Conservation (phyloP, 2,329 filamentous ascomycete genomes). For the Epichloe coenophiala region DNA sequence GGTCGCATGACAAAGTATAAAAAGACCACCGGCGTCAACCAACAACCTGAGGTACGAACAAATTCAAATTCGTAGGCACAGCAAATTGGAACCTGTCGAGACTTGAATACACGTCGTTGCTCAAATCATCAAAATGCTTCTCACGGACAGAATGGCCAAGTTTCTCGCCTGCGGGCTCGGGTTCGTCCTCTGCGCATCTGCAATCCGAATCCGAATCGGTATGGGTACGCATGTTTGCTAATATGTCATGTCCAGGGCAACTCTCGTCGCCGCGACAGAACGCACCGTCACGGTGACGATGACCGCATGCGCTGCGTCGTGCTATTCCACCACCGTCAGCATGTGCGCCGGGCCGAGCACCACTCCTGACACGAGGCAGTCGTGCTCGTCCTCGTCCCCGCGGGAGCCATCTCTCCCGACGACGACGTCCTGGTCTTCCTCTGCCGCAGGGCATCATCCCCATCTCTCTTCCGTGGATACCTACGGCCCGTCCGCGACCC, state of each 20-base stretch:
- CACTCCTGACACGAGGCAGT: not conserved
- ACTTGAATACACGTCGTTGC: no score
- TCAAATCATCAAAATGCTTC: not conserved
- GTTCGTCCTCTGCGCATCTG: not conserved
- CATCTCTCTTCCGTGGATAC: no score
- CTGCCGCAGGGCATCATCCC: no score
- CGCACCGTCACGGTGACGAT: constrained; percentile 20
- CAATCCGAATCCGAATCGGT: no score
- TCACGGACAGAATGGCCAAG: not conserved
- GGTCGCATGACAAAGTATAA: no score
- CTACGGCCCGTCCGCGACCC: no score
- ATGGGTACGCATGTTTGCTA: not conserved
- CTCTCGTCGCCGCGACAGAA: constrained; percentile 11
- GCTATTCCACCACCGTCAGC: constrained; percentile 9
- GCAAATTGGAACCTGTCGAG: no score
- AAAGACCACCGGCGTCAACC: no score
- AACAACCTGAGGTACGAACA: no score
- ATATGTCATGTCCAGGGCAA: constrained; percentile 9
- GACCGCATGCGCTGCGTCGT: constrained; percentile 16
- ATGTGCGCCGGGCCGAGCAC: not conserved
- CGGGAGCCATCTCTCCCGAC: no score
- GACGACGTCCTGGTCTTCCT: no score
- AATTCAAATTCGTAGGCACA: no score
- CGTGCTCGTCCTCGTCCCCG: not conserved
- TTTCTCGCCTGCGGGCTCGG: not conserved